Conservation (phyloP, 495 filamentous ascomycete species). For the Xylaria acuta region DNA sequence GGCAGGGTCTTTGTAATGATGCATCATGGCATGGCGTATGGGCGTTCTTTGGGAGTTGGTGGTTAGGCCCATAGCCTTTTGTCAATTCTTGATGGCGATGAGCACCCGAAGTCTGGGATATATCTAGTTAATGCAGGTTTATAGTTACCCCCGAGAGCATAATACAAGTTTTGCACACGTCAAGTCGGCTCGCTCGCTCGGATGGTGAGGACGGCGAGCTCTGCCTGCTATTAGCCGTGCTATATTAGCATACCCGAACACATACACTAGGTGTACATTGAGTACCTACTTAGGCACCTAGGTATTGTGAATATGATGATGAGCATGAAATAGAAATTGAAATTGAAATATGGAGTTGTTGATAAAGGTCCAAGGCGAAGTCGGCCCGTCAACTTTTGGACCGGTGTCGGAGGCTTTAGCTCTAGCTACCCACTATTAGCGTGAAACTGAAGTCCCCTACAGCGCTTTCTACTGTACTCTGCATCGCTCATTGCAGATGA, state of each 20-base stretch:
- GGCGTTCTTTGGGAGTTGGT: conserved; percentile 14
- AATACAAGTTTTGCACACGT: conserved; percentile 3
- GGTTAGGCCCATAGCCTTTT: not conserved
- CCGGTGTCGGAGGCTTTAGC: conserved; percentile 66
- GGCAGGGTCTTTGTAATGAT: conserved; percentile 21
- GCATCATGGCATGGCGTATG: conserved; percentile 15
- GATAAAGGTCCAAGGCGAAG: conserved; percentile 15
- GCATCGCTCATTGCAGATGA: not conserved
- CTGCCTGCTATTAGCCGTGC: not conserved
- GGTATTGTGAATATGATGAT: conserved; percentile 22
- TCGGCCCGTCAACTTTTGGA: conserved; percentile 38
- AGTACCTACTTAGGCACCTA: too few species aligned
- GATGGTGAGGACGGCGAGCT: not conserved
- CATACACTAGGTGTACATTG: not conserved
- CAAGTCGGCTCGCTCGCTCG: not conserved
- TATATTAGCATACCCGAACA: not conserved
- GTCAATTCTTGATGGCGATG: not conserved
- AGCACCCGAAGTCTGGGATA: conserved; percentile 4
- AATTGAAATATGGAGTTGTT: conserved; percentile 20
- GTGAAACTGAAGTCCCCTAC: not conserved
- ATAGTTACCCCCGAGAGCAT: not conserved
- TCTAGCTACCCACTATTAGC: not conserved
- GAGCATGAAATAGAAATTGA: conserved; percentile 20
- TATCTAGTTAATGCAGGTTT: not conserved
- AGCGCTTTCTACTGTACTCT: too few species aligned